Evolutionary conservation across 371 early-diverging fungal species (phyloP).

Genomic region (Syncephalastrum racemosum): DNA sequence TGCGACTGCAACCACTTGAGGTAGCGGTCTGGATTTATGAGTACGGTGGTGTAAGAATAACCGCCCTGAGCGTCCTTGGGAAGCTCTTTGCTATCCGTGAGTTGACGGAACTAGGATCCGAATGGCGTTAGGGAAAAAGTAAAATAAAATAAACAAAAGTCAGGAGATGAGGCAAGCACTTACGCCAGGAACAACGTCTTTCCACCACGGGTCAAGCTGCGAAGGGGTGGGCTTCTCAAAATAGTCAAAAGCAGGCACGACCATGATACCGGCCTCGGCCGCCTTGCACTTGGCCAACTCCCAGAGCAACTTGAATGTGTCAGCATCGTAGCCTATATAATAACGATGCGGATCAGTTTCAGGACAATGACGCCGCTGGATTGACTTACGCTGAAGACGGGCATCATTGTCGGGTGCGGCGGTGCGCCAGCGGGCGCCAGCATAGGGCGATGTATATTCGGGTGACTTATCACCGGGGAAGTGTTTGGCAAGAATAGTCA

Average conservation of each 20-base stretch:
- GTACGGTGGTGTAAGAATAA: constrained; percentile 51
- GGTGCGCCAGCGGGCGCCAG: constrained; percentile 75
- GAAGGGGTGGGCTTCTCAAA: constrained; percentile 35
- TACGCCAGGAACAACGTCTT: constrained; percentile 49
- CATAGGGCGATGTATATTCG: constrained; percentile 66
- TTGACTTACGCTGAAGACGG: constrained; percentile 31
- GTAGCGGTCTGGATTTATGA: constrained; percentile 60
- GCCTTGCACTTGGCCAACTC: constrained; percentile 27
- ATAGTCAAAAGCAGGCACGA: constrained; percentile 34
- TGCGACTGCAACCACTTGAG: constrained; percentile 58
- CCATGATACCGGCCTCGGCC: constrained; percentile 31
- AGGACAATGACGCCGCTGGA: background rate
- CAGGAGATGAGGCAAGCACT: too few species aligned
- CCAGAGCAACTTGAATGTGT: constrained; percentile 32
- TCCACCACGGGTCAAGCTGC: constrained; percentile 54
- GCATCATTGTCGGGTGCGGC: constrained; percentile 54
- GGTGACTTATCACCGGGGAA: constrained; percentile 49
- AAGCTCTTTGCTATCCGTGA: constrained; percentile 36
- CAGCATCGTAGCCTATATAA: constrained; percentile 25
- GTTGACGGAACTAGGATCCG: constrained; percentile 30
- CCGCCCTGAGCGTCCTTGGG: constrained; percentile 40
- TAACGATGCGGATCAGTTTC: background rate
- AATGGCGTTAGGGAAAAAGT: background rate
- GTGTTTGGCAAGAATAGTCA: constrained; percentile 57
- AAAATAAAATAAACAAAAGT: background rate